Evolutionary conservation across 2,329 filamentous ascomycete genomes (phyloP).

Genomic region (Calonectria ilicicola): DNA sequence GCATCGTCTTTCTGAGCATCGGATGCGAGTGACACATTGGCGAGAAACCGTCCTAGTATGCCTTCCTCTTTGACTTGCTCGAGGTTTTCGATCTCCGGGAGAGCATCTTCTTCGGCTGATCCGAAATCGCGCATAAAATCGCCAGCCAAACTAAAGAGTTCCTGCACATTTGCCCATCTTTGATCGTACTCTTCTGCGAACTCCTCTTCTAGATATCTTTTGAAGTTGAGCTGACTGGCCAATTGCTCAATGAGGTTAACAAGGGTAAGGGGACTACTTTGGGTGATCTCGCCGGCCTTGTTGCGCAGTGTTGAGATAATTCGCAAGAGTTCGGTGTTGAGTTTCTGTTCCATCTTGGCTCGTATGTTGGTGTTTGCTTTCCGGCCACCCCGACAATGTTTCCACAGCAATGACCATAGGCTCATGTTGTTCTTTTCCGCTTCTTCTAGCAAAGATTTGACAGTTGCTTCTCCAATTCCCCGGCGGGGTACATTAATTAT

Average conservation of each 20-base stretch:
- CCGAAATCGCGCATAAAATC: slow-evolving; percentile 71
- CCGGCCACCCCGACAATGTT: slow-evolving; percentile 64
- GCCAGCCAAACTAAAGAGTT: slow-evolving; percentile 82
- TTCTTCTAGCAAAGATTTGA: slow-evolving; percentile 80
- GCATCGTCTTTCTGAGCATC: slow-evolving; percentile 77
- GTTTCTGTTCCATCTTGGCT: slow-evolving; percentile 63
- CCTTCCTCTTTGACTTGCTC: slow-evolving; percentile 75
- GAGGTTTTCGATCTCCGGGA: slow-evolving; percentile 78
- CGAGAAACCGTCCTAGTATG: slow-evolving; percentile 81
- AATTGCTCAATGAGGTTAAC: slow-evolving; percentile 64
- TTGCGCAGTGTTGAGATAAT: slow-evolving; percentile 51
- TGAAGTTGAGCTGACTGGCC: slow-evolving; percentile 76
- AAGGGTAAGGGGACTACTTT: slow-evolving; percentile 49
- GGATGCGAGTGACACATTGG: slow-evolving; percentile 88
- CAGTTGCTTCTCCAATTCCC: slow-evolving; percentile 82
- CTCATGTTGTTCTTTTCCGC: slow-evolving; percentile 77
- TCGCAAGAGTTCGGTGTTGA: slow-evolving; percentile 63
- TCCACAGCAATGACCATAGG: slow-evolving; percentile 79
- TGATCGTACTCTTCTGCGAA: slow-evolving; percentile 81
- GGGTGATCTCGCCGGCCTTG: slow-evolving; percentile 43
- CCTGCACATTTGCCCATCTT: slow-evolving; percentile 89
- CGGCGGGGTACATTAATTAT: slow-evolving; percentile 88
- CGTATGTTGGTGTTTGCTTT: slow-evolving; percentile 62
- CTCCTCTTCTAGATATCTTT: slow-evolving; percentile 78
- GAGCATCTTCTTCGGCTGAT: slow-evolving; percentile 62